Percentiles rank a stretch among this genome's conserved stretches.
Evolutionary conservation across 129 eudicot species (phyloP).

Genomic region (Saposhnikovia divaricata): DNA sequence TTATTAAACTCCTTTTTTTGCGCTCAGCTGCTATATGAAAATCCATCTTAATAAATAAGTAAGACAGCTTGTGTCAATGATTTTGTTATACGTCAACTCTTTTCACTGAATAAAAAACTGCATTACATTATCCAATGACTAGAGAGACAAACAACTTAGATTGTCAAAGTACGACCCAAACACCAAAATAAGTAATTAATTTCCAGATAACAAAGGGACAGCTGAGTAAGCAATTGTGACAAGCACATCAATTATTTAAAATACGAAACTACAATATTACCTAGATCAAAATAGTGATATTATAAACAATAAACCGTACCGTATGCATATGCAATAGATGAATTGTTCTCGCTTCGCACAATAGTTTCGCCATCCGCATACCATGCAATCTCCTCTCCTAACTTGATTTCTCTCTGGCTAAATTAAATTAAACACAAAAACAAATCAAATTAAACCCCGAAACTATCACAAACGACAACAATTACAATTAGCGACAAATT

Average conservation of each 20-base stretch:
- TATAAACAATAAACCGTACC: slow-evolving; percentile 31
- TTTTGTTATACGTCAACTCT: neutral
- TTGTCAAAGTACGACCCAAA: neutral
- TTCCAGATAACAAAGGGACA: neutral
- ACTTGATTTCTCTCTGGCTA: slow-evolving; percentile 94
- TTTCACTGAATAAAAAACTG: neutral
- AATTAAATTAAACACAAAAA: slow-evolving; percentile 11
- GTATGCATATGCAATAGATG: slow-evolving; percentile 83
- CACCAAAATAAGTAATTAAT: too few relatives aligned
- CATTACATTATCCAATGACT: neutral
- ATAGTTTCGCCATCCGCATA: slow-evolving; percentile 97
- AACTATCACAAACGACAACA: neutral
- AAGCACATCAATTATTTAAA: neutral
- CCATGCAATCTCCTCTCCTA: slow-evolving; percentile 99
- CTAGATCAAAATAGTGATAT: neutral
- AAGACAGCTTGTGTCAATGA: neutral
- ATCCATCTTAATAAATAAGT: neutral
- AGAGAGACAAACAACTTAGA: neutral
- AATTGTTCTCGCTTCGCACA: slow-evolving; percentile 74
- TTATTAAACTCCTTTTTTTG: neutral
- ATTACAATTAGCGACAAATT: neutral
- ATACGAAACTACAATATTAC: neutral
- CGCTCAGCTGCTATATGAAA: neutral
- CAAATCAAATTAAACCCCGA: slow-evolving; percentile 10
- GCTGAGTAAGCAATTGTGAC: neutral